phyloP scores from a whole-genome alignment of 768 basidiomycete species.

The Leccinum longicurvipes region DNA sequence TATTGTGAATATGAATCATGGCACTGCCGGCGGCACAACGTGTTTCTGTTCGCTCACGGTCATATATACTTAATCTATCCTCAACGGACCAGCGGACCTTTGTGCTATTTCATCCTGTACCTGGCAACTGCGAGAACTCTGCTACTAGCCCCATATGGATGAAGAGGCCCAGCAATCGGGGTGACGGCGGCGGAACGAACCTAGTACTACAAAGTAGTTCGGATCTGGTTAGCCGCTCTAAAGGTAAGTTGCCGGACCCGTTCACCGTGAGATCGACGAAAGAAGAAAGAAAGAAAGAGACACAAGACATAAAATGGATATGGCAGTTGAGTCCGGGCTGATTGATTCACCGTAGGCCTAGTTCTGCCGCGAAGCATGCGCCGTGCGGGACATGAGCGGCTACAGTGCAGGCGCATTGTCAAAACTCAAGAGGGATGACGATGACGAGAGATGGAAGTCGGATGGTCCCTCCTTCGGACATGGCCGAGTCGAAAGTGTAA shows the following conservation, averaged over 20 bases:
- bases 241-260: constrained; percentile 6
- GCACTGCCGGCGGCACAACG: constrained; percentile 3
- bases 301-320: neutral
- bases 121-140: constrained; percentile 15
- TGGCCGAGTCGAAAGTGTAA: neutral
- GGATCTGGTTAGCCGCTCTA: neutral
- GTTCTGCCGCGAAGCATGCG: neutral
- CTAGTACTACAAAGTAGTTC: neutral
- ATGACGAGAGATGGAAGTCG: neutral
- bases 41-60: neutral
- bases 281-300: neutral
- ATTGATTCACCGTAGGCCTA: neutral
- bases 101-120: constrained; percentile 2
- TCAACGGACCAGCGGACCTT: neutral
- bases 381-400: neutral
- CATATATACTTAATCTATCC: neutral
- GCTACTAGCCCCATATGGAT: neutral
- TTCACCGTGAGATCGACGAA: neutral
- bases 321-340: constrained; percentile 8
- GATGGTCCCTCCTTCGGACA: neutral
- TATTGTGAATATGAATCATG: neutral
- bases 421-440: neutral
- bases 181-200: neutral
- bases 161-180: neutral
- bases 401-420: neutral